These are phyloP conservation scores for Chaetomium olivaceum DNA, from an alignment of 2,329 filamentous ascomycete genomes.

Conservation along the genomic window DNA sequence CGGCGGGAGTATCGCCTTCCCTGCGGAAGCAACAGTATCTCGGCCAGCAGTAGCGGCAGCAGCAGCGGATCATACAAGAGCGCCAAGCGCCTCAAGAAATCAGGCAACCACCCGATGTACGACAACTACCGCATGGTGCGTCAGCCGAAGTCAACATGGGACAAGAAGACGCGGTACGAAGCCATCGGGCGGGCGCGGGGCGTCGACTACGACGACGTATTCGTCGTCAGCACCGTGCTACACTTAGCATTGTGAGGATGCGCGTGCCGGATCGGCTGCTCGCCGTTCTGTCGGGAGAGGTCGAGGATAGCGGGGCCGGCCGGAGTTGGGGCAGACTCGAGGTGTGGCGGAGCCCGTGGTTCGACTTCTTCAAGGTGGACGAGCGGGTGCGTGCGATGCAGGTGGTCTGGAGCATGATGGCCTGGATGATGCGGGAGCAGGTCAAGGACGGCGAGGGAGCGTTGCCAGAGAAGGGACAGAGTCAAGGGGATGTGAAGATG, in stretches of 20 bases:
- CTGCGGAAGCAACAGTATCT: background rate
- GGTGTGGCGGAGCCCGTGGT: conserved; percentile 62
- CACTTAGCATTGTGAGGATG: conserved; percentile 60
- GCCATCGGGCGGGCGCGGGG: conserved; percentile 55
- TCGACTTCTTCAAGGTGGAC: conserved; percentile 56
- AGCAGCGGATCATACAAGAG: conserved; percentile 21
- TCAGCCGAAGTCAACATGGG: conserved; percentile 60
- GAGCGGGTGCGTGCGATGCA: conserved; percentile 59
- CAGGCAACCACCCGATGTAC: conserved; percentile 53
- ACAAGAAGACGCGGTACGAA: conserved; percentile 58
- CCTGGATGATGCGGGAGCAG: conserved; percentile 57
- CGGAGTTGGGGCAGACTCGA: conserved; percentile 55
- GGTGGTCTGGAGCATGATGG: conserved; percentile 60
- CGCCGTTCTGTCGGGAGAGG: conserved; percentile 52
- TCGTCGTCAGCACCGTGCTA: conserved; percentile 61
- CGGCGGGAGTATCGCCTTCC: background rate
- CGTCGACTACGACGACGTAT: conserved; percentile 59
- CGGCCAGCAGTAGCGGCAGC: background rate
- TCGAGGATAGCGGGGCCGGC: conserved; percentile 31
- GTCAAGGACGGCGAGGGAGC: conserved; percentile 32
- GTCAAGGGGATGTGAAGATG: conserved; percentile 33
- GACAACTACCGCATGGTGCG: conserved; percentile 65
- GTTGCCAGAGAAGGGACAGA: conserved; percentile 33
- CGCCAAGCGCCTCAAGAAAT: conserved; percentile 51
- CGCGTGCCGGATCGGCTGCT: conserved; percentile 58